Percentiles rank a stretch among this genome's conserved stretches.
phyloP scores from a whole-genome alignment of 306 rosid species.

The Acacia acuminata region DNA sequence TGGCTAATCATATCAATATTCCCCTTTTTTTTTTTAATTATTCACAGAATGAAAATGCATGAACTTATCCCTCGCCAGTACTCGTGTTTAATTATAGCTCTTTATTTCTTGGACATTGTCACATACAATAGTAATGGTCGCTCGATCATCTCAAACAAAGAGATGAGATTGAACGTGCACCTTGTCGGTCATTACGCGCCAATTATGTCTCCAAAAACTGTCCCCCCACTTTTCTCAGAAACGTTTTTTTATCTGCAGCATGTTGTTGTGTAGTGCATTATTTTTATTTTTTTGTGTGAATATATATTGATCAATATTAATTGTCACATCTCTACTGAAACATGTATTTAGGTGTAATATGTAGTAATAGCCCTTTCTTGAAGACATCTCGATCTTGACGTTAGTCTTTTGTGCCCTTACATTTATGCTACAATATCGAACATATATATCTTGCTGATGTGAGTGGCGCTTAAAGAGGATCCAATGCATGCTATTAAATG shows the following conservation, averaged over 20 bases:
- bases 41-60: constrained; percentile 30
- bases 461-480: background rate
- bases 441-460: constrained; percentile 1
- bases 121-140: constrained; percentile 19
- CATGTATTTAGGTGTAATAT: background rate
- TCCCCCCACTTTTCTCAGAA: constrained; percentile 29
- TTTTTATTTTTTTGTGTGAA: no score
- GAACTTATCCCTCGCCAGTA: constrained; percentile 2
- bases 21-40: constrained; percentile 20
- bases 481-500: background rate
- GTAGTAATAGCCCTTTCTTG: background rate
- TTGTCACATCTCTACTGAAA: background rate
- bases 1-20: constrained; percentile 27
- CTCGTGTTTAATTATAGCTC: constrained; percentile 23
- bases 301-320: no score
- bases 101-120: constrained; percentile 22
- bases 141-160: constrained; percentile 1
- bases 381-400: background rate
- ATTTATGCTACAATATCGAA: background rate
- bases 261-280: background rate
- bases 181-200: constrained; percentile 40
- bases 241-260: constrained; percentile 18
- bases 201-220: constrained; percentile 27
- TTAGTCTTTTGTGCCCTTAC: background rate
- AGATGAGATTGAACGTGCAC: constrained; percentile 43